Base-by-base conservation (phyloP, 768 basidiomycete genomes). In the Mycena leptocephala region DNA sequence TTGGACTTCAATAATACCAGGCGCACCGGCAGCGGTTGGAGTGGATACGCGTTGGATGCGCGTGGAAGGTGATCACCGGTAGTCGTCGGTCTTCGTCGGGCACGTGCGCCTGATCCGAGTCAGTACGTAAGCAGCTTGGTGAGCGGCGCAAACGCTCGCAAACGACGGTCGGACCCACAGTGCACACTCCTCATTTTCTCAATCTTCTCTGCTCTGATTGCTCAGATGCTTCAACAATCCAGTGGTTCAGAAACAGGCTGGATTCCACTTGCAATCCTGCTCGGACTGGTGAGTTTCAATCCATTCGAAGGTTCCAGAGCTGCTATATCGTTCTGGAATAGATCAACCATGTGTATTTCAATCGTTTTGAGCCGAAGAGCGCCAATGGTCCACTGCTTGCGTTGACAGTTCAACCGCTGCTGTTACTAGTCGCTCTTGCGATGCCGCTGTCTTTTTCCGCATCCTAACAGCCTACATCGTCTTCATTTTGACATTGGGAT, bases 261-360 rank as follows among this genome's bases (percentile, higher is more conserved):
- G 58, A 55, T 72, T 35, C 48, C 56, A 1, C 16, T 48, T 2
- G 48, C 70, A 28, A 30, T 53, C 14, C 7, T 76, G 9, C 48
- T 76, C 11, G 76, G 43, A 28, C 51, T 76, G 48, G 76, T 72
- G 14, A 61, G 70, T 72, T 16, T 5, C n/a, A 41, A 16, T 26
- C n/a, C 24, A 6, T 5, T 24, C 5, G 18, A 5, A 46, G n/a
- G 3, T 16, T 61, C 18, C 9, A 11, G 26, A 48, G 46, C 59
- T 39, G n/a, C n/a, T n/a, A n/a, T n/a, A n/a, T n/a, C n/a, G n/a
- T n/a, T n/a, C n/a, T n/a, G n/a, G n/a, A n/a, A n/a, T n/a, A n/a
- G n/a, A n/a, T n/a, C n/a, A 82, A 78, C 20, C 81, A 81, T 69
- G 37, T 80, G 28, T 80, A 76, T 39, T 81, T 78, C 41, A 75